A percentile compares a stretch with the other conserved stretches of the same genome.
phyloP scores from a whole-genome alignment of 2,329 filamentous ascomycete species.

The Talaromyces sp. region DNA sequence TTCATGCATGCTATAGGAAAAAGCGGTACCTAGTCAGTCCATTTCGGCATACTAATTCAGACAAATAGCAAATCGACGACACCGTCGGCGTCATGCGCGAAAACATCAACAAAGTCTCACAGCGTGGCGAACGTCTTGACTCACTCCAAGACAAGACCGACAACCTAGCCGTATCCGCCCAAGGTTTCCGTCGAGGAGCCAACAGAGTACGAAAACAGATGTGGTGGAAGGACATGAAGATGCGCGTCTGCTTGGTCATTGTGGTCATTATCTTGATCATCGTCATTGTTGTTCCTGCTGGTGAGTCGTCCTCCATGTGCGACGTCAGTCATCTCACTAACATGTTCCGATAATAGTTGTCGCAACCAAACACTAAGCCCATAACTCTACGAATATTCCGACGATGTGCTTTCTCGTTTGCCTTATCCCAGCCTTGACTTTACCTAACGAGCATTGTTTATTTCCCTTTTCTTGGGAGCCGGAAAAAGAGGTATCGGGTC shows the following conservation, averaged over 20 bases:
- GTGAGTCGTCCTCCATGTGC: constrained; percentile 44
- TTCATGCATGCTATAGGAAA: not conserved
- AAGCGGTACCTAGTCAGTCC: not conserved
- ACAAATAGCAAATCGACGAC: constrained; percentile 84
- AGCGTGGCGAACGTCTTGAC: constrained; percentile 86
- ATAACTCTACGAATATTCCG: constrained; percentile 27
- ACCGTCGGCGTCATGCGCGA: constrained; percentile 93
- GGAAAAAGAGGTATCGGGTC: constrained; percentile 10
- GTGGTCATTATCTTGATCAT: constrained; percentile 88
- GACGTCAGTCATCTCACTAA: not conserved
- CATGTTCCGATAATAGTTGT: constrained; percentile 35
- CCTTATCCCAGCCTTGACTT: constrained; percentile 20
- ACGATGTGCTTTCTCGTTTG: constrained; percentile 31
- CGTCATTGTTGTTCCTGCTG: constrained; percentile 89
- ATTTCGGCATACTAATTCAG: not conserved
- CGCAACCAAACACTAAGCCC: constrained; percentile 41
- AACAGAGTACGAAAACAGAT: constrained; percentile 95
- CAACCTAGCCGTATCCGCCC: constrained; percentile 86
- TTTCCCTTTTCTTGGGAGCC: constrained; percentile 20
- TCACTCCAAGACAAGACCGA: constrained; percentile 88
- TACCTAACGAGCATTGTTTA: constrained; percentile 22
- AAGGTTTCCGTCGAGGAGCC: constrained; percentile 92
- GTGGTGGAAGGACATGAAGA: constrained; percentile 99
- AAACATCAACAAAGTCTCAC: constrained; percentile 94
- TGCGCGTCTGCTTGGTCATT: constrained; percentile 92